Evolutionary conservation across 257 asterid genomes (phyloP), one percentile per base, ranked within the genome.

Genomic region (Eucommia ulmoides): DNA sequence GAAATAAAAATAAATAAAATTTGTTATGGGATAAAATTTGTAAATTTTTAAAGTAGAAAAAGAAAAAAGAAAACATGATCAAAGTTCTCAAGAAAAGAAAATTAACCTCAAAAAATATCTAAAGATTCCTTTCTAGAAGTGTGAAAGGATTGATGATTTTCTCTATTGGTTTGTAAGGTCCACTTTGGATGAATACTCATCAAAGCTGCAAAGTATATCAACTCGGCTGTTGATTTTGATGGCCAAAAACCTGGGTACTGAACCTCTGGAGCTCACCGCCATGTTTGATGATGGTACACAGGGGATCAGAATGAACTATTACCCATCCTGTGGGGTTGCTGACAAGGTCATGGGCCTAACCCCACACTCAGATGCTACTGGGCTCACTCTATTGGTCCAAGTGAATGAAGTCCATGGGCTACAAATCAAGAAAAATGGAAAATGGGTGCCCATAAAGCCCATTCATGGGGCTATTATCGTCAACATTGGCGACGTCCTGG

Each of bases 271-370:
- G 25, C 62, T 67, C 23, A 49, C 42, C 9, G 33, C 41, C 45
- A 29, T 56, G 22, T 67, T n/a, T 29, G 51, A 56, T 50, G 69
- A 72, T 45, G 61, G 74, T 24, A 56, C 50, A 18, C 79, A 67
- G 41, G 74, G 68, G 23, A 60, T 72, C 22, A 67, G 74, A 56
- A 67, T 72, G 74, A 67, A 72, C 51, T 72, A 60, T 26, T 64
- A 67, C 23, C 79, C 79, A 49, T 69, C 75, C 14, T 66, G 71
- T 41, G 24, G 47, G 17, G 38, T 46, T 21, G 74, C 74, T 49
- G 63, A 64, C 50, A 60, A 56, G 46, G 74, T 72, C 22, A 49
- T 60, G 11, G 72, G 78, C 20, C 65, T 72, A 8, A 45, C 64
- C 20, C 64, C 75, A 18, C 75, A 69, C 56, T 64, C 71, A 15